Evolutionary conservation across 306 rosid genomes (phyloP).

Genomic region (Prunus mira): DNA sequence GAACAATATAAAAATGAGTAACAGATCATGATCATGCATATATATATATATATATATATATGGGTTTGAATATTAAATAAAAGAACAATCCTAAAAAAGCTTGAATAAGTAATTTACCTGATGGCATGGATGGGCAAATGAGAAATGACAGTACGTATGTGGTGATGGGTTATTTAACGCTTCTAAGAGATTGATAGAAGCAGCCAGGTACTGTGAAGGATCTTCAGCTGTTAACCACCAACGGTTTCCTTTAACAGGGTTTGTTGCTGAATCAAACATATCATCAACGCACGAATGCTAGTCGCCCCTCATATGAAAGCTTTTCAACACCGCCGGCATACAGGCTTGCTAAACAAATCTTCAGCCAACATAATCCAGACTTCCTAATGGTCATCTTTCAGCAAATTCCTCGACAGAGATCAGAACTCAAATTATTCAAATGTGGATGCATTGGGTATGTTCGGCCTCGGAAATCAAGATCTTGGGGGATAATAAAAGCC

Average conservation of each 20-base stretch:
- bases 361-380: constrained; percentile 75
- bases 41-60: not conserved
- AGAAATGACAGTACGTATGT: constrained; percentile 50
- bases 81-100: not conserved
- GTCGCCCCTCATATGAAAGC: constrained; percentile 65
- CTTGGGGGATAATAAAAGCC: constrained; percentile 84
- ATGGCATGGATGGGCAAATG: constrained; percentile 66
- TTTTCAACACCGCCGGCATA: constrained; percentile 73
- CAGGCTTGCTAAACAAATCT: constrained; percentile 71
- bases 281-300: constrained; percentile 51
- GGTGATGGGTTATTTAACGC: constrained; percentile 77
- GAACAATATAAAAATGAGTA: not conserved
- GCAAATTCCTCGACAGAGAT: constrained; percentile 85
- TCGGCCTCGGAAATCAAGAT: constrained; percentile 87
- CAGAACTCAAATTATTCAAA: constrained; percentile 82
- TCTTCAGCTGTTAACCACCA: constrained; percentile 94
- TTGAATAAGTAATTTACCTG: constrained; percentile 39
- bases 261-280: constrained; percentile 75
- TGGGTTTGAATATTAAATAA: not conserved
- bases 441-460: constrained; percentile 94
- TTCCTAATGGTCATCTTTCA: constrained; percentile 75
- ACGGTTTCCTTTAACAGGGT: constrained; percentile 66
- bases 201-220: constrained; percentile 84
- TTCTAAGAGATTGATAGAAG: constrained; percentile 77
- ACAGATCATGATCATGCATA: not conserved